phyloP scores from a whole-genome alignment of 139 green algal species.

The Nannochloris sp. region DNA sequence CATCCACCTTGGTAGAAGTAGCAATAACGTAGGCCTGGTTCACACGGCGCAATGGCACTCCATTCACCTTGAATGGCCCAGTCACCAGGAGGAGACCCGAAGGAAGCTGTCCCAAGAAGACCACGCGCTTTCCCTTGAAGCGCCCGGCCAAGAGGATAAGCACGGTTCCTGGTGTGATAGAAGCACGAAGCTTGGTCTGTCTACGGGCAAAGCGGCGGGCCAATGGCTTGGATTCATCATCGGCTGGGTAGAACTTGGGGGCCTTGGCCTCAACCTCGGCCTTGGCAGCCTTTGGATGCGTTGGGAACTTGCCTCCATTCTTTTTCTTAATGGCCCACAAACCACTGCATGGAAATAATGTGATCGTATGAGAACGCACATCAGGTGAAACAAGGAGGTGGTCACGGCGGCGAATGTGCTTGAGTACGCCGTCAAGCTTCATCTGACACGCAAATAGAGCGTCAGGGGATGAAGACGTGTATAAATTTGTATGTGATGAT shows the following conservation, averaged over 20 bases:
- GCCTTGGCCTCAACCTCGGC: slow-evolving; percentile 38
- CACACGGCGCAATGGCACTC: slow-evolving; percentile 87
- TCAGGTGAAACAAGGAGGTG: not conserved
- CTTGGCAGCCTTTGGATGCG: slow-evolving; percentile 55
- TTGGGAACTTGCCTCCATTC: slow-evolving; percentile 89
- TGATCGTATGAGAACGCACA: not conserved
- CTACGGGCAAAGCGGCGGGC: slow-evolving; percentile 48
- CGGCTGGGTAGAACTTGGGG: slow-evolving; percentile 86
- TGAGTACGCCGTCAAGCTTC: too few species aligned
- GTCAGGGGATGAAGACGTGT: too few species aligned
- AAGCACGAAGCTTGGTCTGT: slow-evolving; percentile 79
- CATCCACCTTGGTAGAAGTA: slow-evolving; percentile 85
- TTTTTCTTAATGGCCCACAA: slow-evolving; percentile 94
- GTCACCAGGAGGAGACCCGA: slow-evolving; percentile 93
- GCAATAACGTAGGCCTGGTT: slow-evolving; percentile 97
- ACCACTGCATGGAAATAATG: slow-evolving; percentile 33
- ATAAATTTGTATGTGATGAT: too few species aligned
- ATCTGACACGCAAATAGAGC: too few species aligned
- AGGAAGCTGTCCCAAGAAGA: slow-evolving; percentile 92
- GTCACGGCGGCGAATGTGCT: too few species aligned
- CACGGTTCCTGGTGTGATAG: slow-evolving; percentile 92
- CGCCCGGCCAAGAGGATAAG: slow-evolving; percentile 92
- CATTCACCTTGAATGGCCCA: slow-evolving; percentile 95
- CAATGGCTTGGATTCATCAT: slow-evolving; percentile 79
- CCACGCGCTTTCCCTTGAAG: slow-evolving; percentile 98